These are phyloP conservation scores for Penicillium sp. DNA, from an alignment of 2,329 filamentous ascomycete genomes.

Conservation along the genomic window DNA sequence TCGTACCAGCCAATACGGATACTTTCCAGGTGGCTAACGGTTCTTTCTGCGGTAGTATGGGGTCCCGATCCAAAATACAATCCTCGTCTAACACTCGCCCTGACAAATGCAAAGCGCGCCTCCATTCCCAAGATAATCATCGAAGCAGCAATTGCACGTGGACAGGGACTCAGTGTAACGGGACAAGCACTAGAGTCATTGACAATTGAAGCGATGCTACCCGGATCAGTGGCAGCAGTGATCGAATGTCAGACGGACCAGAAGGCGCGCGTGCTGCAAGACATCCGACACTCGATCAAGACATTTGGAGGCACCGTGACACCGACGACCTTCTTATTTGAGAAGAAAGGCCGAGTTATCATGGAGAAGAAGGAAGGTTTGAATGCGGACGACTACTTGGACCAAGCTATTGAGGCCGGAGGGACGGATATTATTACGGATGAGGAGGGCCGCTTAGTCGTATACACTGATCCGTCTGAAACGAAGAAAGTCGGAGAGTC, in stretches of 20 bases:
- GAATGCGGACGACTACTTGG: slow-evolving; percentile 69
- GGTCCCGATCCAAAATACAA: slow-evolving; percentile 74
- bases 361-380: slow-evolving; percentile 61
- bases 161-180: slow-evolving; percentile 75
- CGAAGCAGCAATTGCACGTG: slow-evolving; percentile 80
- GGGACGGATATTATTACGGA: slow-evolving; percentile 59
- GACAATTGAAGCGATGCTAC: slow-evolving; percentile 77
- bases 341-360: slow-evolving; percentile 71
- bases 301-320: slow-evolving; percentile 67
- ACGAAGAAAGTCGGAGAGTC: slow-evolving; percentile 64
- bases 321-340: slow-evolving; percentile 80
- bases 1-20: background rate
- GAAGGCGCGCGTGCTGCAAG: slow-evolving; percentile 69
- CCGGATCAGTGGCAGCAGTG: slow-evolving; percentile 70
- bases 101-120: slow-evolving; percentile 77
- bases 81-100: slow-evolving; percentile 69
- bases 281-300: slow-evolving; percentile 71
- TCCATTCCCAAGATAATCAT: slow-evolving; percentile 82
- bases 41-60: slow-evolving; percentile 55
- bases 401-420: slow-evolving; percentile 81
- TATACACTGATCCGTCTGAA: slow-evolving; percentile 67
- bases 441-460: slow-evolving; percentile 66
- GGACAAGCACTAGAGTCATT: slow-evolving; percentile 75
- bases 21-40: slow-evolving; percentile 8
- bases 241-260: slow-evolving; percentile 85